These are phyloP conservation scores for Albugo laibachii DNA, from an alignment of 352 stramenopile species.

Conservation along the genomic window DNA sequence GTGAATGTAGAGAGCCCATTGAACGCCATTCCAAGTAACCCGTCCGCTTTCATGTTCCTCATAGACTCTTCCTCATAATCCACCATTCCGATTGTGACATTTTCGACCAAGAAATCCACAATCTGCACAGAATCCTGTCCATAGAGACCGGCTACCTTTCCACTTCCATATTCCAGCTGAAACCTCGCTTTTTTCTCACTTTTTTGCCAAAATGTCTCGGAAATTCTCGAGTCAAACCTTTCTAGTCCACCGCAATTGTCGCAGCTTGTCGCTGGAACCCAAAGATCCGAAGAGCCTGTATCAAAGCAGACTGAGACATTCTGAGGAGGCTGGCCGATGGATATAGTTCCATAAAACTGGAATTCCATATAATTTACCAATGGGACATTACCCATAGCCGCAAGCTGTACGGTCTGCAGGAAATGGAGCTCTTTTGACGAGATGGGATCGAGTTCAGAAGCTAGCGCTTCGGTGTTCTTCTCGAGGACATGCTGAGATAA, in stretches of 20 bases:
- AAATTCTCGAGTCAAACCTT: constrained; percentile 28
- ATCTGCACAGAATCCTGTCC: constrained; percentile 34
- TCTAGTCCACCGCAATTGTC: constrained; percentile 26
- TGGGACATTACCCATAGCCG: constrained; percentile 20
- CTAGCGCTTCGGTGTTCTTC: no score
- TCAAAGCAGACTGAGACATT: constrained; percentile 62
- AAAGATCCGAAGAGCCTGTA: constrained; percentile 63
- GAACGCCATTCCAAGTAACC: constrained; percentile 92
- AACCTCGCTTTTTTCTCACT: constrained; percentile 20
- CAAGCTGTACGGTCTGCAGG: constrained; percentile 5
- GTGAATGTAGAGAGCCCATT: constrained; percentile 77
- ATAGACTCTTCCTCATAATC: constrained; percentile 47
- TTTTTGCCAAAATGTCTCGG: constrained; percentile 18
- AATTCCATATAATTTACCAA: constrained; percentile 73
- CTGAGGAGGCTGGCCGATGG: constrained; percentile 42
- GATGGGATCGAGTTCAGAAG: no score
- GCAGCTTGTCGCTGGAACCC: constrained; percentile 37
- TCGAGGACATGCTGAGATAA: no score
- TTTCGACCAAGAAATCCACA: constrained; percentile 18
- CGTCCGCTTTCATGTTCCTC: constrained; percentile 80
- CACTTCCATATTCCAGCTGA: constrained; percentile 53
- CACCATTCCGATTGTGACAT: constrained; percentile 41
- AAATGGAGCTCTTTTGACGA: no score
- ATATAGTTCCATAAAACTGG: constrained; percentile 54
- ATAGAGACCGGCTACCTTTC: constrained; percentile 38